phyloP scores from a whole-genome alignment of 768 basidiomycete genomes.

The Boletus pseudo-olivaceus region DNA sequence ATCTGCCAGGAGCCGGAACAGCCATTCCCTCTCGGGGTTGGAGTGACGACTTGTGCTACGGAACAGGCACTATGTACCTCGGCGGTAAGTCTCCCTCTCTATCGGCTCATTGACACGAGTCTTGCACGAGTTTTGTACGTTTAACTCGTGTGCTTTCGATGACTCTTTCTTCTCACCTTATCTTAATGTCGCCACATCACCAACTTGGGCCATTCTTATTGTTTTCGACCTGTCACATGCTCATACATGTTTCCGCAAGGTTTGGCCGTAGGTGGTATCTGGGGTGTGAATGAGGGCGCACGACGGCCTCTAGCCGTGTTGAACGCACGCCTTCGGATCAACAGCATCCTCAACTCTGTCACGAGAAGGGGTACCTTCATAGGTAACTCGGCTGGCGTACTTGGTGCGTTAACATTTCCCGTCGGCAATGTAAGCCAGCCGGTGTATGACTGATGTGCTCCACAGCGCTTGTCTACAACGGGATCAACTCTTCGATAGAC shows the following conservation, averaged over 20 bases:
- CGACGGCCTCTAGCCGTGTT: slow-evolving; percentile 82
- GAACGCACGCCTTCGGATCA: slow-evolving; percentile 87
- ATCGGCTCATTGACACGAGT: slow-evolving; percentile 48
- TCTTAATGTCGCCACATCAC: slow-evolving; percentile 51
- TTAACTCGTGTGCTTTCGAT: slow-evolving; percentile 45
- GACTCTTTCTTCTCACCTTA: slow-evolving; percentile 62
- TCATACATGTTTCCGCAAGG: slow-evolving; percentile 67
- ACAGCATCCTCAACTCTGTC: slow-evolving; percentile 94
- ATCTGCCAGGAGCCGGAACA: slow-evolving; percentile 84
- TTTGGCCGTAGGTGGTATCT: slow-evolving; percentile 89
- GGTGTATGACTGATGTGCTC: slow-evolving; percentile 36
- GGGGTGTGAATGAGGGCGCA: slow-evolving; percentile 95
- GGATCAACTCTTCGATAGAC: slow-evolving; percentile 93
- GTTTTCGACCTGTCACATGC: slow-evolving; percentile 77
- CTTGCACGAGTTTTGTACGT: slow-evolving; percentile 45
- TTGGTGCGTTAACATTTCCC: slow-evolving; percentile 65
- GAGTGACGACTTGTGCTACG: slow-evolving; percentile 99
- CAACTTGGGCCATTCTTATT: slow-evolving; percentile 72
- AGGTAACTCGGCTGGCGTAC: slow-evolving; percentile 96
- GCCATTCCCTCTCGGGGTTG: slow-evolving; percentile 95
- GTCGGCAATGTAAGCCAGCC: slow-evolving; percentile 24
- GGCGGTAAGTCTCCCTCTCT: slow-evolving; percentile 76
- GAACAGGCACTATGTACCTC: slow-evolving; percentile 98
- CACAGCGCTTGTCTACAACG: slow-evolving; percentile 92
- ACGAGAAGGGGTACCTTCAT: slow-evolving; percentile 96